Percentiles rank a stretch among this genome's conserved stretches.
phyloP scores from a whole-genome alignment of 192 early-diverging fungal genomes.

The Spizellomyces punctatus region DNA sequence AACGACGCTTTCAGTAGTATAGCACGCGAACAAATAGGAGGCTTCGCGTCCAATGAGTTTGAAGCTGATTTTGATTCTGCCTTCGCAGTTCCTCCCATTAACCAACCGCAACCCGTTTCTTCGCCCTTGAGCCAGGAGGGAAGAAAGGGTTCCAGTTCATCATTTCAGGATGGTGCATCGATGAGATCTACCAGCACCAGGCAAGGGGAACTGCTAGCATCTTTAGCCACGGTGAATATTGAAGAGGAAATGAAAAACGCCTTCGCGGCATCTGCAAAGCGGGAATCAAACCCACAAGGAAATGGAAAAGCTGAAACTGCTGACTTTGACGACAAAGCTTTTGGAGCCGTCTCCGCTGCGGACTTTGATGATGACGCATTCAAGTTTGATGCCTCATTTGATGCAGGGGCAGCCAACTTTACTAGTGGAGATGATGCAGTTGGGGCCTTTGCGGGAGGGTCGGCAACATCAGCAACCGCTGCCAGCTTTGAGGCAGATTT shows the following conservation, averaged over 20 bases:
- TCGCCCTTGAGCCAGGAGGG: no score
- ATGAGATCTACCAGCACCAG: no score
- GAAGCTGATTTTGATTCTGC: no score
- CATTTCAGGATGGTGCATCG: no score
- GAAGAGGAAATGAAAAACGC: slow-evolving; percentile 31
- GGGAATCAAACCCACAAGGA: neutral
- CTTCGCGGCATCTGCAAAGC: neutral
- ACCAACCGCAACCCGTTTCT: no score
- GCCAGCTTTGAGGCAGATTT: slow-evolving; percentile 25
- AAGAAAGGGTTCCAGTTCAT: no score
- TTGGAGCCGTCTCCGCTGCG: neutral
- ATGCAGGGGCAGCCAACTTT: neutral
- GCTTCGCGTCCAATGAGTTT: no score
- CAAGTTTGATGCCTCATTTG: slow-evolving; percentile 32
- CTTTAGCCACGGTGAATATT: slow-evolving; percentile 12
- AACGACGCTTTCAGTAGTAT: no score
- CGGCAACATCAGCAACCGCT: neutral
- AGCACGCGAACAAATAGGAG: no score
- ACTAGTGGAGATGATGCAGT: neutral
- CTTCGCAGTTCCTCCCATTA: no score
- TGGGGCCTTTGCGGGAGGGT: neutral
- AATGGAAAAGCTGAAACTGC: neutral
- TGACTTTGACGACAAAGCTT: slow-evolving; percentile 5
- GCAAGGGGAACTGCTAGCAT: no score
- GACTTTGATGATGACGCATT: slow-evolving; percentile 26